Evolutionary conservation across 495 filamentous ascomycete genomes (phyloP), one percentile per base, ranked within the genome.

Genomic region (Talaromyces wortmannii): DNA sequence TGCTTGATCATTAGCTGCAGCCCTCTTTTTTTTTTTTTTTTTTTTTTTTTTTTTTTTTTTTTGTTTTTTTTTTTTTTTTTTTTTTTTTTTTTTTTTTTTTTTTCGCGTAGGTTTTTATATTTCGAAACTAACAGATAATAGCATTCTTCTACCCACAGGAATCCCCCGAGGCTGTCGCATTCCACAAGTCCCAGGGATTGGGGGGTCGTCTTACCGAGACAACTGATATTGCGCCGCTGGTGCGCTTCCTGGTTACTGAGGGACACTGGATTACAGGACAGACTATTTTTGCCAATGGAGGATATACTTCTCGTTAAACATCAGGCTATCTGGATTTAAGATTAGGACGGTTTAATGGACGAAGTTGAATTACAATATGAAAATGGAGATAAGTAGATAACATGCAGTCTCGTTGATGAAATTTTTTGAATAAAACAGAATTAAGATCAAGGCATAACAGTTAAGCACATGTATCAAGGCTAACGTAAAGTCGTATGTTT

Each of bases 261-360:
- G 68, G 61, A 3, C 48, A 48, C 0, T 74, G 71, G 71, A 69
- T 72, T 50, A 69, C 69, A 7, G 67, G 69, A 6, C 72, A 75
- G 61, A 72, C 70, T n/a, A 67, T 71, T 47, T 72, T 74, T 54
- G 67, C 67, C 1, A 73, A 75, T 54, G 67, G 68, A 32, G 72
- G 69, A 10, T 70, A 72, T 43, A 75, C 69, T 11, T 71, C 64
- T 52, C 64, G 69, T 40, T 40, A 40, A 40, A 10, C 13, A 40
- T 13, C 36, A 40, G 2, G 2, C 8, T 8, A 13, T 23, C 4
- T 23, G 23, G 23, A 4, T 23, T 23, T 23, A 23, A 4, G 23
- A 23, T 23, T 23, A 23, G 2, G 23, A 23, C 2, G 4, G 23
- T 23, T 23, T 23, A 23, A 23, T 23, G 23, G 4, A 23, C 23